Conservation (phyloP, 345 rosid species). For the Eutrema japonicum region DNA sequence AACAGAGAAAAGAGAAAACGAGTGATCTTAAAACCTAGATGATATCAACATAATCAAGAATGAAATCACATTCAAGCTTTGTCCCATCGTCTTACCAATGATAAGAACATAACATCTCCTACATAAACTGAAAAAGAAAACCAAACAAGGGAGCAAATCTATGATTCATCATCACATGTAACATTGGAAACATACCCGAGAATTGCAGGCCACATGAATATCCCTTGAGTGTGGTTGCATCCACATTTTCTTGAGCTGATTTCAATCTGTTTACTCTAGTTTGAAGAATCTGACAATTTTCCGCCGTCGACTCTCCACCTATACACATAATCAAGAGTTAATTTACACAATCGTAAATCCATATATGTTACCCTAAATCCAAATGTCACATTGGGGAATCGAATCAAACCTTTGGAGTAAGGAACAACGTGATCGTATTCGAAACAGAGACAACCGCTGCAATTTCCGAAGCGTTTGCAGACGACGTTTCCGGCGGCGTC, state of each 20-base stretch:
- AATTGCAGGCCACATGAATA: conserved; percentile 73
- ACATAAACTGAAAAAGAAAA: background rate
- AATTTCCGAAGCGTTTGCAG: conserved; percentile 87
- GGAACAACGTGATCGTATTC: conserved; percentile 93
- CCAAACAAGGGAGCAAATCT: background rate
- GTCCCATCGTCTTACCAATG: background rate
- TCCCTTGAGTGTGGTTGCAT: conserved; percentile 56
- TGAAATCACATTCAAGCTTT: background rate
- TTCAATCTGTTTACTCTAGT: conserved; percentile 81
- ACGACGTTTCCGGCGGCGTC: conserved; percentile 90
- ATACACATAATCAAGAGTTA: background rate
- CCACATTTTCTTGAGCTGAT: conserved; percentile 63
- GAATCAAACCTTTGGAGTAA: conserved; percentile 76
- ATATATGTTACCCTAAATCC: background rate
- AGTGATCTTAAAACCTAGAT: background rate
- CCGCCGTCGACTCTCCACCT: conserved; percentile 86
- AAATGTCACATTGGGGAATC: conserved; percentile 16
- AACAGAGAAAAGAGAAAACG: conserved; percentile 8
- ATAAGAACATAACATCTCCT: background rate
- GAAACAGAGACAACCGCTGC: conserved; percentile 91
- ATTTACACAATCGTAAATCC: background rate
- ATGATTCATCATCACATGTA: conserved; percentile 1
- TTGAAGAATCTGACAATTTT: conserved; percentile 92
- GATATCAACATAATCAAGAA: background rate
- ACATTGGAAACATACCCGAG: conserved; percentile 31